Evolutionary conservation across 2,329 filamentous ascomycete species (phyloP).

Genomic region (Diaporthe vaccinii): DNA sequence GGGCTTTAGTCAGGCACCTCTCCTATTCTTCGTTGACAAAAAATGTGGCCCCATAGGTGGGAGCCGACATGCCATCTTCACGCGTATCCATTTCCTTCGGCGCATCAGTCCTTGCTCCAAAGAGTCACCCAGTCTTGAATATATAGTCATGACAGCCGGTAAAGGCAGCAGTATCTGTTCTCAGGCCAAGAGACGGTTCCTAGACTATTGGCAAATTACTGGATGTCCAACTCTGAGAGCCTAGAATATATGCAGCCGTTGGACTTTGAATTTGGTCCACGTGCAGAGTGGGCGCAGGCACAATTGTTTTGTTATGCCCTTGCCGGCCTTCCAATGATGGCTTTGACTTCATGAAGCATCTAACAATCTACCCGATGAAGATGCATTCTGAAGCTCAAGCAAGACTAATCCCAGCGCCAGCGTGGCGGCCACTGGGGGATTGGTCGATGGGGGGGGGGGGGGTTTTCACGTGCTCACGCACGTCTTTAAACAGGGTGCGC

Average conservation of each 20-base stretch:
- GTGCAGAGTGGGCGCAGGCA: neutral
- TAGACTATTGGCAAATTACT: neutral
- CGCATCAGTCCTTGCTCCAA: neutral
- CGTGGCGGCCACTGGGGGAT: too few species aligned
- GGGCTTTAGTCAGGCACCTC: slow-evolving; percentile 4
- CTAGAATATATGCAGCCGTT: too few species aligned
- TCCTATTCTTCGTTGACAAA: neutral
- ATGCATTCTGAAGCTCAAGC: too few species aligned
- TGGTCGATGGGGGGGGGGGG: too few species aligned
- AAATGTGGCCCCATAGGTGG: neutral
- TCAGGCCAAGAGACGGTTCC: too few species aligned
- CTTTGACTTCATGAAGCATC: too few species aligned
- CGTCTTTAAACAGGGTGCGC: too few species aligned
- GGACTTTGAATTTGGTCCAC: neutral
- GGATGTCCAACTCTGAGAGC: fast-evolving
- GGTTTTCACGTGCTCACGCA: too few species aligned
- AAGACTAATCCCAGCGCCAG: too few species aligned
- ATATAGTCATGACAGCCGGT: neutral
- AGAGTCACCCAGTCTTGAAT: neutral
- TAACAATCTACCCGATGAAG: too few species aligned
- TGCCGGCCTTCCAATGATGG: too few species aligned
- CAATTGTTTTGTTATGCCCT: too few species aligned
- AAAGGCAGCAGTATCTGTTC: neutral
- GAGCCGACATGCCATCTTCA: neutral
- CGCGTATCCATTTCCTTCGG: neutral